Evolutionary conservation across 139 green algal genomes (phyloP).

Genomic region (Diplosphaera chodatii): DNA sequence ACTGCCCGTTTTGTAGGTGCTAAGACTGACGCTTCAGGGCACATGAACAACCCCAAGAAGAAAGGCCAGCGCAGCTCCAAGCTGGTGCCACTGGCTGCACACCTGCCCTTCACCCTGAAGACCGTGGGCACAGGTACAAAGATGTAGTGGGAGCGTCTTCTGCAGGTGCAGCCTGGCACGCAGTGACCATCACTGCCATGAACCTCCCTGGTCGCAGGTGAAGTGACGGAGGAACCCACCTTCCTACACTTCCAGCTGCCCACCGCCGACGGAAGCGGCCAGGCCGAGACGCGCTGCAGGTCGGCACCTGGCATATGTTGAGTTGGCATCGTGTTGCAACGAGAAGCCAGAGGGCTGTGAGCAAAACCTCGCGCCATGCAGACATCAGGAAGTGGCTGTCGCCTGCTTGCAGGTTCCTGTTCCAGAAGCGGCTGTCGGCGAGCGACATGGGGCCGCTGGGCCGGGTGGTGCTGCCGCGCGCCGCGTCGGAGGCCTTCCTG

Average conservation of each 20-base stretch:
- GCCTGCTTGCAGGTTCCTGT: conserved; percentile 13
- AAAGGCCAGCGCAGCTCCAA: neutral
- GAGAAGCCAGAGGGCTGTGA: no score
- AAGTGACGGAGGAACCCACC: neutral
- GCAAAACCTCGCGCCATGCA: no score
- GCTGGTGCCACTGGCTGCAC: neutral
- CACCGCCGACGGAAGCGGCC: neutral
- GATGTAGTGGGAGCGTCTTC: no score
- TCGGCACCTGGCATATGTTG: no score
- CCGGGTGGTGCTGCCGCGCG: conserved; percentile 9
- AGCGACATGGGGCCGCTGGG: conserved; percentile 8
- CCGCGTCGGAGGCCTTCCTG: neutral
- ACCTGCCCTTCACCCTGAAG: neutral
- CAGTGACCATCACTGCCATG: no score
- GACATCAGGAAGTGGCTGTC: no score
- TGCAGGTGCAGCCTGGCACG: no score
- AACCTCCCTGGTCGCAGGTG: no score
- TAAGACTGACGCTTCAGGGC: no score
- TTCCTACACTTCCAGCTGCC: neutral
- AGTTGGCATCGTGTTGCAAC: no score
- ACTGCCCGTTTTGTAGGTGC: no score
- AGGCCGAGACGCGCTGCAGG: neutral
- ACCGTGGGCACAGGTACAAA: neutral
- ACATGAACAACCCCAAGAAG: no score
- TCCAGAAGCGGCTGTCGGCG: conserved; percentile 19